A percentile compares a stretch with the other conserved stretches of the same genome.
These are phyloP conservation scores for Candida piceae DNA, from an alignment of 805 yeast species.

Conservation along the genomic window DNA sequence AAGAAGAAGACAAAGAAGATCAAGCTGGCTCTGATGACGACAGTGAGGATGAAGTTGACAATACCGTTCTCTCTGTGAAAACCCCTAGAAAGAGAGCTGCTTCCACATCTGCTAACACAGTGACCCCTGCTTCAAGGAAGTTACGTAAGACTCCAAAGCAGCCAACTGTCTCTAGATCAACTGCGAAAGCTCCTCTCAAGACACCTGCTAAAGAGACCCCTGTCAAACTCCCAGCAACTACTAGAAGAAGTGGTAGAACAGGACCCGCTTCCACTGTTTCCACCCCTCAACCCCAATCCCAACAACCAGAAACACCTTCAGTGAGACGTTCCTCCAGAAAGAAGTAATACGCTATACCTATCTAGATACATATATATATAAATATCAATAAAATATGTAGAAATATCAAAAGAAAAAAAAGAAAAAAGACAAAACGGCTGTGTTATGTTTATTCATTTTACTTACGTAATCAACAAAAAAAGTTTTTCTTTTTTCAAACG, in stretches of 20 bases:
- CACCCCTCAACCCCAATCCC: slow-evolving; percentile 16
- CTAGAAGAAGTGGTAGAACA: background rate
- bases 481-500: no score
- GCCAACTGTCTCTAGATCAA: background rate
- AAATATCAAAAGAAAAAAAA: no score
- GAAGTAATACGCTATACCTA: no score
- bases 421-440: no score
- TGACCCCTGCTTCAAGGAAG: slow-evolving; percentile 15
- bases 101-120: background rate
- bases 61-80: slow-evolving; percentile 3
- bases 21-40: slow-evolving; percentile 4
- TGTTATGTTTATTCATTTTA: no score
- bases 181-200: slow-evolving; percentile 3
- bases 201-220: slow-evolving; percentile 13
- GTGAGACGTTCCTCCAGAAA: slow-evolving; percentile 18
- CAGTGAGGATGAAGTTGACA: slow-evolving; percentile 3
- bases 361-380: no score
- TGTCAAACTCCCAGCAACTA: background rate
- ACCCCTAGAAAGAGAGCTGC: slow-evolving; percentile 11
- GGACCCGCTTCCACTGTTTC: slow-evolving; percentile 6
- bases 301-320: no score
- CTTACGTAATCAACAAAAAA: no score
- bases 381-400: no score
- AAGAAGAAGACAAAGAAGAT: slow-evolving; percentile 1
- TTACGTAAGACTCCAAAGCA: slow-evolving; percentile 13